Conservation (phyloP, 2,329 filamentous ascomycete genomes). For the Diplodia sapinea region DNA sequence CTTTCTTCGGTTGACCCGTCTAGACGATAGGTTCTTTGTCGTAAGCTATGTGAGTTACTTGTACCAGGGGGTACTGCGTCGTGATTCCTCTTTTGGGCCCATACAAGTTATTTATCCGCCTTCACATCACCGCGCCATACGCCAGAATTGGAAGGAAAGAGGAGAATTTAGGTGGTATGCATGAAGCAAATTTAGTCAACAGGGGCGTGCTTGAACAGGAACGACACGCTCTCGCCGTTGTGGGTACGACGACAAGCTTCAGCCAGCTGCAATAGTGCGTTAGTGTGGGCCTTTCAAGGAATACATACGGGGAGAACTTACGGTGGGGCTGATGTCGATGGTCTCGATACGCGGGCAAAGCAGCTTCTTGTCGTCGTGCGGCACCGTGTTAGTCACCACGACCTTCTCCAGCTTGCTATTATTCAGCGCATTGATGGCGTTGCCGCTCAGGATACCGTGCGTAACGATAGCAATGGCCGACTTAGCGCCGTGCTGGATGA, state of each 20-base stretch:
- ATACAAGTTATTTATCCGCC: background rate
- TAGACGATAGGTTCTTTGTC: background rate
- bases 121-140: conserved; percentile 27
- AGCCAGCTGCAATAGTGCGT: conserved; percentile 56
- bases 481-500: conserved; percentile 83
- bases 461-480: conserved; percentile 95
- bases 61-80: conserved; percentile 6
- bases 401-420: conserved; percentile 75
- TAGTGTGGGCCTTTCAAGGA: background rate
- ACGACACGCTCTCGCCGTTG: conserved; percentile 72
- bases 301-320: conserved; percentile 40
- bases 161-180: conserved; percentile 9
- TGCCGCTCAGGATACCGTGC: conserved; percentile 87
- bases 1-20: background rate
- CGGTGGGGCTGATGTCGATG: conserved; percentile 87
- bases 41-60: background rate
- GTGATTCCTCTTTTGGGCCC: background rate
- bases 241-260: conserved; percentile 75
- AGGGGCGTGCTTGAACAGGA: conserved; percentile 72
- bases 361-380: conserved; percentile 79
- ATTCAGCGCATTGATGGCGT: conserved; percentile 86
- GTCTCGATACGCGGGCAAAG: conserved; percentile 81
- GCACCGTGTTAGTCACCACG: conserved; percentile 90
- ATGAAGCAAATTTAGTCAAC: conserved; percentile 45
- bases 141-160: conserved; percentile 19